Evolutionary conservation across 495 filamentous ascomycete genomes (phyloP), one percentile per base, ranked within the genome.

Genomic region (Aspergillus baeticus): DNA sequence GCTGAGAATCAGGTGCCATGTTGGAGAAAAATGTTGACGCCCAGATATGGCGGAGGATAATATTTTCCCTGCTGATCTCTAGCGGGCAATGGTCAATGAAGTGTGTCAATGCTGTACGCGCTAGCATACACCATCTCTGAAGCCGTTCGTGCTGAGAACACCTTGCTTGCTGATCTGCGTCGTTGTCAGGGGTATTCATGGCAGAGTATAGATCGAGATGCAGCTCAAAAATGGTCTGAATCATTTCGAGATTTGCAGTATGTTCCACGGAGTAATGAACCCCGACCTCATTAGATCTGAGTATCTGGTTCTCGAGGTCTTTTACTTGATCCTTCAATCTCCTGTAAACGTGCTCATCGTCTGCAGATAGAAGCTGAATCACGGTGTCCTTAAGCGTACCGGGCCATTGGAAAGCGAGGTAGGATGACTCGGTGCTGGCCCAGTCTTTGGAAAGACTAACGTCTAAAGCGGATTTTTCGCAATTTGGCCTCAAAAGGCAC

Each of bases 121-220:
- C 84, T 11, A 96, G 69, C 31, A 80, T 74, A 50, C 84, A 77
- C 95, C 95, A 98, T 59, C 90, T 80, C 15, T 78, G 78, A 15
- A 96, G 67, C 18, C 88, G 81, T 53, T 89, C 86, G 54, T 82
- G 82, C 56, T 91, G 88, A 33, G 81, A 64, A 36, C 79, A 55
- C 47, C 84, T 76, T 33, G 82, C 86, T 14, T 62, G 73, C 37
- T 74, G 66, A 44, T 87, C 84, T 18, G 89, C 83, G 13, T 85
- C 83, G 55, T 84, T 91, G 65, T 80, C 86, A 0, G 89, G 85
- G 56, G 87, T 86, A 15, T 87, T 93, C 53, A 90, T 87, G 14
- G 84, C 77, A 34, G 87, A 84, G 61, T 89, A 96, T 7, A 92
- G 77, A 53, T 97, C 93, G 2, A 98, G 76, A 62, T 97, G 91